phyloP scores from a whole-genome alignment of 306 rosid genomes.

The Cucurbita argyrosperma region DNA sequence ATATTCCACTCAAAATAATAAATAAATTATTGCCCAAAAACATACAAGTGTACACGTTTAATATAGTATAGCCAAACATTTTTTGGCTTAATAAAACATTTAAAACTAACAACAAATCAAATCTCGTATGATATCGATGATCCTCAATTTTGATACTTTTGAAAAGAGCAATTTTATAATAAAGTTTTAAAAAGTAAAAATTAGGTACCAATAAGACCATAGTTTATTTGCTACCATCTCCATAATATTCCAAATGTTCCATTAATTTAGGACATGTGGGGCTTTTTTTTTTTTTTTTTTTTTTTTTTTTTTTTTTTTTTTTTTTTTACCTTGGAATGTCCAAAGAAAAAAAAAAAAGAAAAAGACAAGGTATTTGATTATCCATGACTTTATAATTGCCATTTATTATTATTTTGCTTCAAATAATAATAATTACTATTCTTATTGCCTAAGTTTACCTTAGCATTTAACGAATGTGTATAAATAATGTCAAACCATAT shows the following conservation, averaged over 20 bases:
- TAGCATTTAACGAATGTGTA: too few relatives aligned
- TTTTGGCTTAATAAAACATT: neutral
- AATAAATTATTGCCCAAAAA: neutral
- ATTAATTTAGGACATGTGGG: constrained; percentile 3
- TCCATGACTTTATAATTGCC: neutral
- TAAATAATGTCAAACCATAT: too few relatives aligned
- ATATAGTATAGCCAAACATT: neutral
- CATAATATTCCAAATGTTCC: constrained; percentile 8
- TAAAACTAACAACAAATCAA: neutral
- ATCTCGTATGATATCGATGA: neutral
- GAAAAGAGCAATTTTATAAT: neutral
- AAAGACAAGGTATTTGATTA: neutral
- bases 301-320: neutral
- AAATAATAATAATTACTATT: too few relatives aligned
- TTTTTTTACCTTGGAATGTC: neutral
- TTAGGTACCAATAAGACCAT: neutral
- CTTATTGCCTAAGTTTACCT: too few relatives aligned
- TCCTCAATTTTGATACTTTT: neutral
- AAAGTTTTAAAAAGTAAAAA: neutral
- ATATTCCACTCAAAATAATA: too few relatives aligned
- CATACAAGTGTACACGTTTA: neutral
- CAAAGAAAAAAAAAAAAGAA: neutral
- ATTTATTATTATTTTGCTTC: too few relatives aligned
- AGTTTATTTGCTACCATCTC: neutral
- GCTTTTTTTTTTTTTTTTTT: neutral